Evolutionary conservation across 2,329 filamentous ascomycete genomes (phyloP).

Genomic region (Paecilomyces niveus): DNA sequence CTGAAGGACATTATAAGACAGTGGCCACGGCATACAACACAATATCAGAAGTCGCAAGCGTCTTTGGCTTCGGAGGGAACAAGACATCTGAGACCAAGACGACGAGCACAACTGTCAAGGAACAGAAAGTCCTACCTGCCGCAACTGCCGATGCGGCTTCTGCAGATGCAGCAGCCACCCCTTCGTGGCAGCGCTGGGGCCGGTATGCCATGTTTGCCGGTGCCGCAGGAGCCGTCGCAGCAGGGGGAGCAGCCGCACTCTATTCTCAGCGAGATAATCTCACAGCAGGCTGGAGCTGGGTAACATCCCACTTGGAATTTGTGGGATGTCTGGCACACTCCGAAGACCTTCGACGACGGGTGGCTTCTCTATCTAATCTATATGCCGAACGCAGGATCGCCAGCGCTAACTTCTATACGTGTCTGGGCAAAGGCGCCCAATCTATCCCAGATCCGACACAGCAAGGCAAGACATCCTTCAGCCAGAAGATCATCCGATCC

Average conservation of each 20-base stretch:
- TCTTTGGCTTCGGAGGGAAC: conserved; percentile 58
- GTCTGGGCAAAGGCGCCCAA: conserved; percentile 63
- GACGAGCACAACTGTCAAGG: conserved; percentile 7
- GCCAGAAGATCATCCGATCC: conserved; percentile 31
- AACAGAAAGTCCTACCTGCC: conserved; percentile 22
- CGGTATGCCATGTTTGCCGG: conserved; percentile 81
- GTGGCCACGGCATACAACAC: conserved; percentile 64
- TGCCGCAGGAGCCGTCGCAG: conserved; percentile 70
- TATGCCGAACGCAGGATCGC: conserved; percentile 61
- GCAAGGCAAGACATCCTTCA: conserved; percentile 21
- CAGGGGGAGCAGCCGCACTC: conserved; percentile 74
- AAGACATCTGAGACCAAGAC: conserved; percentile 11
- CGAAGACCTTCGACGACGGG: conserved; percentile 69
- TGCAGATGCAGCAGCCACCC: conserved; percentile 40
- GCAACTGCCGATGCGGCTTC: conserved; percentile 25
- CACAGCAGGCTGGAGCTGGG: conserved; percentile 69
- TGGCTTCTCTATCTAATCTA: conserved; percentile 60
- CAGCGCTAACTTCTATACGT: conserved; percentile 82
- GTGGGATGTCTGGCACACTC: conserved; percentile 81
- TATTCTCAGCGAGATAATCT: conserved; percentile 81
- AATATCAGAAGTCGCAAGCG: conserved; percentile 54
- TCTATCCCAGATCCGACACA: conserved; percentile 17
- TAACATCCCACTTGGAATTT: conserved; percentile 85
- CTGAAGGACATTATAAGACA: conserved; percentile 77
- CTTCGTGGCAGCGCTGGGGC: conserved; percentile 71